These are phyloP conservation scores for Kwoniella sp. DNA, from an alignment of 768 basidiomycete genomes.

Conservation along the genomic window DNA sequence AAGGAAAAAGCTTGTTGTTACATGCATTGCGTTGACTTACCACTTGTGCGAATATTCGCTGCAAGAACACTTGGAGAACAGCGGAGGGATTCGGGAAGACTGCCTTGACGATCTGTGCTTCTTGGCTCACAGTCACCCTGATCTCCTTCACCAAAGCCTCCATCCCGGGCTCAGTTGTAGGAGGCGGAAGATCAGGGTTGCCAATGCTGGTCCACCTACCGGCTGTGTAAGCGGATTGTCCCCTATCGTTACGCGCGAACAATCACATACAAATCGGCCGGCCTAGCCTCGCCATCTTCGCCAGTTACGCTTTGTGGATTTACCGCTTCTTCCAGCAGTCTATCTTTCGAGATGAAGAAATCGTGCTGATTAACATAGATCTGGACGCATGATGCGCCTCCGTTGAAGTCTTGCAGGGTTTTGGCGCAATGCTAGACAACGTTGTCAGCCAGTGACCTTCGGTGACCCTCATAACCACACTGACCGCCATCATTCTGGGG, in stretches of 20 bases:
- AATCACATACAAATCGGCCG: constrained; percentile 23
- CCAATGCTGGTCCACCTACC: constrained; percentile 74
- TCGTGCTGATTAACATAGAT: constrained; percentile 99
- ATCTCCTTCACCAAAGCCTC: constrained; percentile 80
- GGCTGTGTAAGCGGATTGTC: background rate
- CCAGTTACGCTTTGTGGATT: constrained; percentile 53
- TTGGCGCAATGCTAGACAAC: constrained; percentile 82
- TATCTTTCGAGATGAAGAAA: constrained; percentile 86
- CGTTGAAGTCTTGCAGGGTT: constrained; percentile 94
- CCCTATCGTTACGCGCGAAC: no score
- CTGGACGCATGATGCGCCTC: constrained; percentile 91
- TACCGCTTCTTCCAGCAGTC: constrained; percentile 57
- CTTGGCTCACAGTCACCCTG: constrained; percentile 82
- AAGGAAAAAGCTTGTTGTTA: background rate
- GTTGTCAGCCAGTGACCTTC: background rate
- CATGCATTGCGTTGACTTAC: constrained; percentile 55
- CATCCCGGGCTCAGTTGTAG: constrained; percentile 73
- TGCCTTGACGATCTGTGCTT: constrained; percentile 95
- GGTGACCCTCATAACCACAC: constrained; percentile 18
- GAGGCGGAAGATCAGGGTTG: constrained; percentile 71
- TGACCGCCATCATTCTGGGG: constrained; percentile 98
- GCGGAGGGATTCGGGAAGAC: constrained; percentile 95
- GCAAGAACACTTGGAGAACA: constrained; percentile 97
- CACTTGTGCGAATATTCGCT: constrained; percentile 94
- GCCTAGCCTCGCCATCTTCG: constrained; percentile 8